A percentile compares a stretch with the other conserved stretches of the same genome.
These are phyloP conservation scores for Penicillium macrosclerotiorum DNA, from an alignment of 495 filamentous ascomycete genomes.

Conservation along the genomic window DNA sequence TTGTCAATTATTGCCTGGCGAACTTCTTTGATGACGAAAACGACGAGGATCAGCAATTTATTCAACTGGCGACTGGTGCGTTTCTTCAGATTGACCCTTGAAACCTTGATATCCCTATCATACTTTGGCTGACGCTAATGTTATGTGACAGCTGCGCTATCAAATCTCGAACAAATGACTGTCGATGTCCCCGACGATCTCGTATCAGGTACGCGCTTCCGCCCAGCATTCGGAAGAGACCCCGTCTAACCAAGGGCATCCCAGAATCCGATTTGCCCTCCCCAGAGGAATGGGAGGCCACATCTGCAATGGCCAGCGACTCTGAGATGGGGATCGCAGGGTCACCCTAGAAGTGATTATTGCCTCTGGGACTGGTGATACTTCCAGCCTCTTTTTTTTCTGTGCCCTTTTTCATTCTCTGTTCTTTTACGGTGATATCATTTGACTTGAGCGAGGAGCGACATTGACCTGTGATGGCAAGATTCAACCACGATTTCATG, in stretches of 20 bases:
- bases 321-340: slow-evolving; percentile 42
- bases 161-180: slow-evolving; percentile 33
- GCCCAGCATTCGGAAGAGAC: slow-evolving; percentile 5
- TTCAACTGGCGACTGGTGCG: slow-evolving; percentile 38
- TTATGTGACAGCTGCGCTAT: slow-evolving; percentile 23
- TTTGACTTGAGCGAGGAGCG: slow-evolving; percentile 10
- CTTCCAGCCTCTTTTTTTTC: not conserved
- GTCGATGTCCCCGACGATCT: slow-evolving; percentile 40
- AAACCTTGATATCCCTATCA: not conserved
- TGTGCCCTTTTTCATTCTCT: not conserved
- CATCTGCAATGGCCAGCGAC: slow-evolving; percentile 43
- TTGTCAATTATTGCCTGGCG: slow-evolving; percentile 42
- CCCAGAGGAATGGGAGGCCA: slow-evolving; percentile 46
- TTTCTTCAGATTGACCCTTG: not conserved
- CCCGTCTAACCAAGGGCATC: slow-evolving; percentile 16
- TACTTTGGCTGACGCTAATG: slow-evolving; percentile 4
- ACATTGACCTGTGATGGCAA: slow-evolving; percentile 11
- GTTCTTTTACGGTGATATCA: slow-evolving; percentile 1
- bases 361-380: not conserved
- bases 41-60: slow-evolving; percentile 39
- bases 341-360: slow-evolving; percentile 24
- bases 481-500: slow-evolving; percentile 18
- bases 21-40: slow-evolving; percentile 36
- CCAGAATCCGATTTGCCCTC: slow-evolving; percentile 45
- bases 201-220: slow-evolving; percentile 37